Conservation (phyloP, 2,329 filamentous ascomycete species). For the Aspergillus intermedius region DNA sequence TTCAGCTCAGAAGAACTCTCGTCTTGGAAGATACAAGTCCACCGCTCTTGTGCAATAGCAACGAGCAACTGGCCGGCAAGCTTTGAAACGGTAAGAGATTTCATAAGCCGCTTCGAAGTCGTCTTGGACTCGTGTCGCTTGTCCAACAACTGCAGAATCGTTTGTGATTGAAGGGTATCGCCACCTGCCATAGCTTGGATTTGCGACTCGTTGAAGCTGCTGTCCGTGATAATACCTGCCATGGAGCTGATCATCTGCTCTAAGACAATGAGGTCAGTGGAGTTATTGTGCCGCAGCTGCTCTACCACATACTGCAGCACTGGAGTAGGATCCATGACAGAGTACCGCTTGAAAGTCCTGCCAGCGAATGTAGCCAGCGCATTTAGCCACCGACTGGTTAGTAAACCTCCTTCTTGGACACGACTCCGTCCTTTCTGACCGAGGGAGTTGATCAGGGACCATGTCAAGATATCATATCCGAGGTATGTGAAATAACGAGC, state of each 20-base stretch:
- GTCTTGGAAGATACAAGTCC: conserved; percentile 71
- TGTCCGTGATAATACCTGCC: conserved; percentile 83
- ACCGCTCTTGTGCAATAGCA: conserved; percentile 81
- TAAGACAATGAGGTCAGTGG: conserved; percentile 84
- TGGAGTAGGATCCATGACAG: conserved; percentile 73
- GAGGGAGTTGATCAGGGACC: conserved; percentile 75
- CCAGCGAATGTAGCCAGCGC: conserved; percentile 87
- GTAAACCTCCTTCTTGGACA: conserved; percentile 59
- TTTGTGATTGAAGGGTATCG: conserved; percentile 69
- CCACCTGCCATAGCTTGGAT: conserved; percentile 84
- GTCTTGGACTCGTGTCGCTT: conserved; percentile 68
- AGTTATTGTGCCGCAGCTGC: conserved; percentile 74
- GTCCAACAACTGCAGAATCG: conserved; percentile 72
- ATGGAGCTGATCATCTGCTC: conserved; percentile 86
- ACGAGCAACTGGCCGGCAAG: conserved; percentile 80
- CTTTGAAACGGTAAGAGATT: conserved; percentile 67
- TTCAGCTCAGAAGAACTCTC: conserved; percentile 69
- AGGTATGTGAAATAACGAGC: conserved; percentile 88
- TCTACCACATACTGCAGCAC: conserved; percentile 84
- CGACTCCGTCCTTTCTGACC: conserved; percentile 52
- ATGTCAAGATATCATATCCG: conserved; percentile 87
- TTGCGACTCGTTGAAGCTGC: conserved; percentile 82
- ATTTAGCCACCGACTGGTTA: conserved; percentile 88
- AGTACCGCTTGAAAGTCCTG: conserved; percentile 79
- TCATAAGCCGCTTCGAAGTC: conserved; percentile 73